Evolutionary conservation across 2,329 filamentous ascomycete species (phyloP), one percentile per base, ranked within the genome.

Genomic region (Davidsoniella eucalypti): DNA sequence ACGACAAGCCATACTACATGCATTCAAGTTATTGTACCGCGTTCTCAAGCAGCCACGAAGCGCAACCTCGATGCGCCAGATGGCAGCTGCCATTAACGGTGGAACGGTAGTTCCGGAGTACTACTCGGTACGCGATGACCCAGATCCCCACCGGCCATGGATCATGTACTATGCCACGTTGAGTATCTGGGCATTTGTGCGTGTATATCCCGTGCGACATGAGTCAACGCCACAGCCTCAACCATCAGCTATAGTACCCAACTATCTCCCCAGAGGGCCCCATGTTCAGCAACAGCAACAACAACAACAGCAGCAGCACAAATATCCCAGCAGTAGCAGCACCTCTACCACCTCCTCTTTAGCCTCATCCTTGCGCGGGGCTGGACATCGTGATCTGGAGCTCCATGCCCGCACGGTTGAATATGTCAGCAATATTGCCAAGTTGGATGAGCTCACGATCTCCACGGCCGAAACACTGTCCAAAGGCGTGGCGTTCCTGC

Each of bases 111-210:
- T 40, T 54, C 54, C 41, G 54, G 50, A 64, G 12, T 10, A 23
- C 21, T 94, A 94, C 63, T 82, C 78, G 1, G 81, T 85, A 10
- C 76, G 81, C 33, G 80, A 82, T 56, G 87, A 94, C 59, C 77
- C 81, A 26, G 76, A 94, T 23, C 78, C 92, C 18, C 90, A 94
- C 57, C 74, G 87, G 23, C 85, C 87, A 0, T 94, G 87, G 87
- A 84, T 93, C 41, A 73, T 94, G 61, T 94, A 94, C 65, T 90
- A 90, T 57, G 84, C 87, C 0, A 78, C 81, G 0, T 68, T 94
- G 49, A 83, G 86, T 45, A 86, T 94, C 9, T 94, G 87, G 86
- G 83, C 78, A 3, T 94, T 90, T 59, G 86, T 86, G 4, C 38
- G 47, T 14, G 44, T 47, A 16, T 51, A 51, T n/a, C 44, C 49